Base-by-base conservation (phyloP, 352 stramenopile species). In the Phytopythium litorale region DNA sequence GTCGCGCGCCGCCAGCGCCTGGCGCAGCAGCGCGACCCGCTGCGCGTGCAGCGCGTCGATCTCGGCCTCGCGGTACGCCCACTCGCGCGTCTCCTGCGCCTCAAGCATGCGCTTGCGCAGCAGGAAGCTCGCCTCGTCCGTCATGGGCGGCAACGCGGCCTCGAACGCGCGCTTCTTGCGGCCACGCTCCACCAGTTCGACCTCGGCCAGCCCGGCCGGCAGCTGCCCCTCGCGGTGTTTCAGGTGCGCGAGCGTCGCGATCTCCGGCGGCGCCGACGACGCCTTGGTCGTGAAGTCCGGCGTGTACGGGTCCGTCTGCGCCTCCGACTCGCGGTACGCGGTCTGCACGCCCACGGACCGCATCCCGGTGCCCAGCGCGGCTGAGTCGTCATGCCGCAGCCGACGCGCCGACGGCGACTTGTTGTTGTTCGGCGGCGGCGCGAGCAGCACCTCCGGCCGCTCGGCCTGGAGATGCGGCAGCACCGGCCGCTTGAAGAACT, bases 221-320 rank as follows among this genome's bases (percentile, higher is more conserved):
- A 98, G 77, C 40, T 78, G 71, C 0, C 87, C 88, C 12, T 81
- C 71, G 16, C 64, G 67, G 62, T 90, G 73, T 7, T 49, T 81
- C 30, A 98, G 62, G 15, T 88, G 76, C 32, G 82, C 67, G 15
- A 98, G 76, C 54, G 84, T 79, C 33, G 94, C 67, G 23, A 98
- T 77, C 70, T 98, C 92, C 1, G 92, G 93, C 55, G 78, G 61
- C 3, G 70, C 68, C 32, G 74, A 84, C 1, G 67, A 71, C 40
- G 72, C 84, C 56, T 81, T 83, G 42, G 98, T 69, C 15, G 91
- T 91, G 60, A 91, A 98, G 60, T 97, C 90, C 2, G 93, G 94
- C 33, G 91, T 96, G 73, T 98, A 98, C 40, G 94, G 91, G 37
- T 95, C 81, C 19, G 94, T 98, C 71, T 98, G 94, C 9, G 87